phyloP scores from a whole-genome alignment of 805 yeast species.

The Metschnikowia drakensbergensis region DNA sequence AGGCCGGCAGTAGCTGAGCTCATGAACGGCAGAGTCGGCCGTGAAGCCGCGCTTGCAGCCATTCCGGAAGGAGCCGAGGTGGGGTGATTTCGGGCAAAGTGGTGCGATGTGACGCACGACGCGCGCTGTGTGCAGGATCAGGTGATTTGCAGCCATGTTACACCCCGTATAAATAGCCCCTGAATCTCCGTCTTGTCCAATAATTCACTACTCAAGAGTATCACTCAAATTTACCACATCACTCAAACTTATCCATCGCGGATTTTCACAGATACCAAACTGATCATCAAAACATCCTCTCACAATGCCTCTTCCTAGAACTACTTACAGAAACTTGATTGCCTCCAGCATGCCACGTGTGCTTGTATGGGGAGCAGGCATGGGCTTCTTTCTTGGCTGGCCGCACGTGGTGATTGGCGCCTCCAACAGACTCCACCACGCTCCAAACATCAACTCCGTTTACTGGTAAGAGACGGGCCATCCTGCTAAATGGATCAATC shows the following conservation, averaged over 20 bases:
- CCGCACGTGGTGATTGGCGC: conserved; percentile 28
- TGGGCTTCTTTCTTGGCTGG: conserved; percentile 33
- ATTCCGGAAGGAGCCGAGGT: background rate
- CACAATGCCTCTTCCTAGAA: conserved; percentile 19
- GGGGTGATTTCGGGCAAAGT: conserved; percentile 1
- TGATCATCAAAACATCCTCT: too few species aligned
- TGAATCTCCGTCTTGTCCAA: background rate
- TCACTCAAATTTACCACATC: too few species aligned
- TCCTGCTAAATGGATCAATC: too few species aligned
- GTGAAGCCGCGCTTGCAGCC: background rate
- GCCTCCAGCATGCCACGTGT: conserved; percentile 30
- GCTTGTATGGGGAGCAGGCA: conserved; percentile 29
- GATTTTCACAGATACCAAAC: too few species aligned
- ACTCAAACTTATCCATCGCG: too few species aligned
- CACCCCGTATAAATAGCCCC: background rate
- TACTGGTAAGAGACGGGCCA: conserved; percentile 5
- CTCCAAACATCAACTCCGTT: conserved; percentile 26
- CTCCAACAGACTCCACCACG: conserved; percentile 25
- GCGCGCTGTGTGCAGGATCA: conserved; percentile 1
- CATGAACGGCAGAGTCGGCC: background rate
- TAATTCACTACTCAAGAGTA: too few species aligned
- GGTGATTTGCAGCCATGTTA: conserved; percentile 4
- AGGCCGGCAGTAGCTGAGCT: too few species aligned
- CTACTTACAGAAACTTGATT: conserved; percentile 23
- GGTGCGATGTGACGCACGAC: background rate